Base-by-base conservation (phyloP, 2,329 filamentous ascomycete species). In the Paramyrothecium sp. region DNA sequence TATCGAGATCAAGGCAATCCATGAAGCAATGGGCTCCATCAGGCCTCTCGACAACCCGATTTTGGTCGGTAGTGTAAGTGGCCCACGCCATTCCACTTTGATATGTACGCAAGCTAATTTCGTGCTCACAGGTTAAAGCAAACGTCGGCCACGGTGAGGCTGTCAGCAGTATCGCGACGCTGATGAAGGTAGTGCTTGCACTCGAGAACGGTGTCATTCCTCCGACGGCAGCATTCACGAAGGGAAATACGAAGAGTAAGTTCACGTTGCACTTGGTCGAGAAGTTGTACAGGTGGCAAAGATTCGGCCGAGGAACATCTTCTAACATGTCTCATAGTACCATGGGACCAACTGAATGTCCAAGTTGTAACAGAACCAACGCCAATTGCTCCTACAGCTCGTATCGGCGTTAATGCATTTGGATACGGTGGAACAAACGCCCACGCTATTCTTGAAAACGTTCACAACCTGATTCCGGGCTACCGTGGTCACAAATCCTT, bases 341-440 rank as follows among this genome's bases (percentile, higher is more conserved):
- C 64, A 30, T 65, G 65, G 3, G 62, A 65, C 0, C 63, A 61
- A 16, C 64, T 61, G 60, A 62, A 62, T 57, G 63, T 66, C 34
- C 62, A 62, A 44, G 62, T 66, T 55, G 33, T 62, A 3, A 65
- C 61, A 0, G 57, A 49, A 30, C 58, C 63, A 0, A 61, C 64
- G 10, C 63, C 63, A 8, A 64, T 63, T 61, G 63, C 63, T 22
- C 55, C 56, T 10, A 65, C 64, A 26, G 57, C 65, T 12, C 60
- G 67, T 21, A 65, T 61, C 22, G 69, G 66, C 21, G 61, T 79
- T 17, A 65, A 65, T 48, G 65, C 63, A 2, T 62, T 79, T 56
- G 78, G 78, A 2, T 79, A 76, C 21, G 77, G 78, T n/a, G 78
- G 78, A 46, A 73, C 74, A n/a, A 80, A 79, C 56, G 74, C 73